Conservation (phyloP, 805 yeast genomes). For the Lipomyces orientalis region DNA sequence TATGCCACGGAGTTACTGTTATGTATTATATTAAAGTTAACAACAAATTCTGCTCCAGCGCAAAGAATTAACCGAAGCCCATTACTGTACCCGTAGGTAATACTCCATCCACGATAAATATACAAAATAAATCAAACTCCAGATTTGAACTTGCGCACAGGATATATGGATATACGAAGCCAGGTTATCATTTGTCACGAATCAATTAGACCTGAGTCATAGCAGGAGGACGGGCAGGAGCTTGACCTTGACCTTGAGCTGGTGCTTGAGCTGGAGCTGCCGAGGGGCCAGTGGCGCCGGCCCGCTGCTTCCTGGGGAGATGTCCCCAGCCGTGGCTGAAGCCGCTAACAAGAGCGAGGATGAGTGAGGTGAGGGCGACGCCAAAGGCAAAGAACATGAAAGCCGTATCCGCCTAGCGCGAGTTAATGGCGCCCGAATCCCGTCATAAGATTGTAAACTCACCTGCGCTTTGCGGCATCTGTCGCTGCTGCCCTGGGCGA, state of each 20-base stretch:
- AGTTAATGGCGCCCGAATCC: slow-evolving; percentile 51
- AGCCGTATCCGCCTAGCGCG: slow-evolving; percentile 61
- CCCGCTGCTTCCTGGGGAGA: not conserved
- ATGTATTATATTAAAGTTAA: not conserved
- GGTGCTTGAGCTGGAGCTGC: not conserved
- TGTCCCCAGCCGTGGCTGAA: slow-evolving; percentile 45
- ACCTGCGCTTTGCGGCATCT: slow-evolving; percentile 94
- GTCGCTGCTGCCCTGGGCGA: slow-evolving; percentile 74
- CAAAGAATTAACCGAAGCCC: not conserved
- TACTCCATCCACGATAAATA: not conserved
- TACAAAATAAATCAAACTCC: not conserved
- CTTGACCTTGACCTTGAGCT: too few relatives aligned
- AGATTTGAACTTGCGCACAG: not conserved
- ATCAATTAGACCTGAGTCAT: not conserved
- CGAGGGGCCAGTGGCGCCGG: not conserved
- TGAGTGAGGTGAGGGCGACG: slow-evolving; percentile 68
- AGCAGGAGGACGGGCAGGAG: not conserved
- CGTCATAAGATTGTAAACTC: slow-evolving; percentile 60
- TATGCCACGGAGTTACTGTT: not conserved
- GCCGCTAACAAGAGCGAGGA: slow-evolving; percentile 56
- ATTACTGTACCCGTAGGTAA: not conserved
- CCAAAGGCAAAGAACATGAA: slow-evolving; percentile 85
- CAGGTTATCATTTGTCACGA: not conserved
- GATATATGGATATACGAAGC: not conserved
- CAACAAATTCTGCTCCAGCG: not conserved